phyloP scores from a whole-genome alignment of 1,139 yeast genomes.

The Pichia sp. region DNA sequence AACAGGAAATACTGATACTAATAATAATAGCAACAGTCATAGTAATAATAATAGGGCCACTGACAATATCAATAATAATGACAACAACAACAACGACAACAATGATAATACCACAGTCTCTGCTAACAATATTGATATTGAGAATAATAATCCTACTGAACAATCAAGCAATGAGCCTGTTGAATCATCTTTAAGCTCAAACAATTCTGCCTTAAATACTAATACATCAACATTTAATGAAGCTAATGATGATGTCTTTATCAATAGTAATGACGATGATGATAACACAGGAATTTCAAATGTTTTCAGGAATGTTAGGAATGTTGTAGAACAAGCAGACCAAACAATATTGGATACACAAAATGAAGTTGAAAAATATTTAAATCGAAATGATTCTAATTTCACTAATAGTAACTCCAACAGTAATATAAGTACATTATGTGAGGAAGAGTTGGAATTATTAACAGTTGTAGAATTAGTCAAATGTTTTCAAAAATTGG shows the following conservation, averaged over 20 bases:
- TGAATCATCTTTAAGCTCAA: too few species aligned
- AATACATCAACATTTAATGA: neutral
- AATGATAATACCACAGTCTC: neutral
- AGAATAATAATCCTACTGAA: neutral
- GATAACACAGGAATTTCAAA: constrained; percentile 12
- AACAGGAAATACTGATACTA: neutral
- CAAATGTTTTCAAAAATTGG: constrained; percentile 20
- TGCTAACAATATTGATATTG: constrained; percentile 1
- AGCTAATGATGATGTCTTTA: too few species aligned
- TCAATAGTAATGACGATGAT: constrained; percentile 6
- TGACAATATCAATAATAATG: neutral
- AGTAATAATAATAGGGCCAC: neutral
- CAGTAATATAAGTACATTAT: constrained; percentile 3
- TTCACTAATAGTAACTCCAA: neutral
- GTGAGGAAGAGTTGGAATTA: constrained; percentile 24
- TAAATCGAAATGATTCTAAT: constrained; percentile 6
- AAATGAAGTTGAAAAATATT: constrained; percentile 18
- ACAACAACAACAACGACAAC: constrained; percentile 11
- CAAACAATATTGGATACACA: constrained; percentile 24
- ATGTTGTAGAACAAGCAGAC: constrained; percentile 22
- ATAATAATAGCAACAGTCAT: neutral
- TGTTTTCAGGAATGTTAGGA: constrained; percentile 23
- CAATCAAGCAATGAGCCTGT: neutral
- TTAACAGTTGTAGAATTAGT: constrained; percentile 24
- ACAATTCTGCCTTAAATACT: too few species aligned